Evolutionary conservation across 148 eudicot genomes (phyloP).

Genomic region (Limonium bicolor): DNA sequence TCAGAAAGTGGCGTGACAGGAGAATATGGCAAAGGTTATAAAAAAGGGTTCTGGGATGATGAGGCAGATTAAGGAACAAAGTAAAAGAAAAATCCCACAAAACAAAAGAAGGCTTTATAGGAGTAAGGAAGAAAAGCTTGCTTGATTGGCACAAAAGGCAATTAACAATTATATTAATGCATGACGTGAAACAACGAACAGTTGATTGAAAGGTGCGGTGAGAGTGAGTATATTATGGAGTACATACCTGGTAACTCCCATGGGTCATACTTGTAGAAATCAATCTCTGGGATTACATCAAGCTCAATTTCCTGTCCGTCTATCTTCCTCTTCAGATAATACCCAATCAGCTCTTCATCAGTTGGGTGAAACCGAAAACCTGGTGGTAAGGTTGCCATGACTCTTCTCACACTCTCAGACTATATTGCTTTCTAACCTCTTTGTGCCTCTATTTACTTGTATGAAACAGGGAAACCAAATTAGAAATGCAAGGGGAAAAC

Average conservation of each 20-base stretch:
- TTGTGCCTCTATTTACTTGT: background rate
- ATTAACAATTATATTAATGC: too few species aligned
- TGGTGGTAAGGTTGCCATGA: conserved; percentile 55
- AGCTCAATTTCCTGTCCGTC: conserved; percentile 59
- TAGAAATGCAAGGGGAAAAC: background rate
- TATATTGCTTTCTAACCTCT: background rate
- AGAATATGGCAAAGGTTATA: too few species aligned
- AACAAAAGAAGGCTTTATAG: conserved; percentile 6
- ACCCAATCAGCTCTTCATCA: conserved; percentile 62
- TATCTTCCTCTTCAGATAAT: conserved; percentile 60
- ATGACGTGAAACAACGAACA: too few species aligned
- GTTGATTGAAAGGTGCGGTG: background rate
- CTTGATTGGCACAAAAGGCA: too few species aligned
- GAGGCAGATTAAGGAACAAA: too few species aligned
- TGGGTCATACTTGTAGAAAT: conserved; percentile 68
- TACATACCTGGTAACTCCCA: conserved; percentile 92
- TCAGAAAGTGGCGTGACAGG: too few species aligned
- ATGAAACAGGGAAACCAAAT: background rate
- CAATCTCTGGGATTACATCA: conserved; percentile 69
- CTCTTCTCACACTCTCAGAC: conserved; percentile 22
- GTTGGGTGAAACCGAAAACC: conserved; percentile 86
- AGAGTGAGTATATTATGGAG: background rate
- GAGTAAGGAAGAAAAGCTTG: conserved; percentile 5
- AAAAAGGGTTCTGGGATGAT: too few species aligned
- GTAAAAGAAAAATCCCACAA: too few species aligned